Evolutionary conservation across 2,329 filamentous ascomycete species (phyloP).

Genomic region (Nemania sp.): DNA sequence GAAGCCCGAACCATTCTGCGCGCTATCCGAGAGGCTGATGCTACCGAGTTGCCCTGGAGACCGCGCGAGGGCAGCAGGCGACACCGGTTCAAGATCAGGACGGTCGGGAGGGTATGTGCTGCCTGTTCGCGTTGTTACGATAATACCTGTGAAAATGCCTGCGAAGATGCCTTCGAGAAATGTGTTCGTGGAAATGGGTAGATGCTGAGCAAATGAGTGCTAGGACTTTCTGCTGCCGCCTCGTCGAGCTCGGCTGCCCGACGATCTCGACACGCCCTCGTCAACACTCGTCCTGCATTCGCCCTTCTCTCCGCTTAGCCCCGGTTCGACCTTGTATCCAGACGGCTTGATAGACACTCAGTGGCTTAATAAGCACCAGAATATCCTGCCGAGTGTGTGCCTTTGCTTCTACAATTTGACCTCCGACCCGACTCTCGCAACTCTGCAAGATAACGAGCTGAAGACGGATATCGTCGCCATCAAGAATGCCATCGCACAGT

Average conservation of each 20-base stretch:
- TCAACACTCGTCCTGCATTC: constrained; percentile 73
- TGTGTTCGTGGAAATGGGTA: too few relatives aligned
- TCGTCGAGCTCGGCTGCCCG: constrained; percentile 58
- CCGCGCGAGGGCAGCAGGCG: constrained; percentile 54
- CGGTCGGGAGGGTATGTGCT: constrained; percentile 76
- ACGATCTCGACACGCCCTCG: constrained; percentile 52
- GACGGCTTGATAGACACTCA: constrained; percentile 81
- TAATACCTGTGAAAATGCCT: too few relatives aligned
- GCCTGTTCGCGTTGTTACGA: too few relatives aligned
- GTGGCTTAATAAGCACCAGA: constrained; percentile 90
- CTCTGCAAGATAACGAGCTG: constrained; percentile 81
- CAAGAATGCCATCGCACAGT: constrained; percentile 66
- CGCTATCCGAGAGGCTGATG: constrained; percentile 69
- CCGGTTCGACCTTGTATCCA: constrained; percentile 79
- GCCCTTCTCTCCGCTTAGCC: constrained; percentile 86
- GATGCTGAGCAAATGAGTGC: constrained; percentile 18
- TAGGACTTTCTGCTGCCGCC: constrained; percentile 61
- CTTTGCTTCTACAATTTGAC: constrained; percentile 80
- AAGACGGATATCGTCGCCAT: constrained; percentile 84
- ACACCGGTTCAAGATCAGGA: constrained; percentile 69
- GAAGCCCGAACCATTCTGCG: constrained; percentile 67
- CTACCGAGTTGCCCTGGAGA: constrained; percentile 68
- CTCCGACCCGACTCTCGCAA: constrained; percentile 72
- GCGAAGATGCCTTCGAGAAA: too few relatives aligned
- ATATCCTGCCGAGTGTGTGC: constrained; percentile 77